phyloP scores from a whole-genome alignment of 306 rosid genomes.

The Vachellia collinsii region DNA sequence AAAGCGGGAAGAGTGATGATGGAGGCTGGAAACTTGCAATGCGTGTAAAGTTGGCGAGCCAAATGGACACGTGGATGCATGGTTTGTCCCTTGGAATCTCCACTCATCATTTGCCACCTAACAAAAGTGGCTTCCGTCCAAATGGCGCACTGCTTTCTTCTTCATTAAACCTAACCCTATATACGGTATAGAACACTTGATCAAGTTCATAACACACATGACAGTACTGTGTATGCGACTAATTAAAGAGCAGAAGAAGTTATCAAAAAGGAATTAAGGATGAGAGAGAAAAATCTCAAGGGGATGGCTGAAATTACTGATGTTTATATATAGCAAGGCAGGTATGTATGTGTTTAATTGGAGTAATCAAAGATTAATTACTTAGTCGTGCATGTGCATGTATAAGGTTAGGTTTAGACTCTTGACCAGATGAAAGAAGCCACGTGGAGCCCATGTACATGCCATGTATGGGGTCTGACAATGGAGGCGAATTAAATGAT shows the following conservation, averaged over 20 bases:
- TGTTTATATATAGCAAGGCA: not conserved
- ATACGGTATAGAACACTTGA: no score
- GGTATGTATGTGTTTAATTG: no score
- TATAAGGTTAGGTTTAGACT: not conserved
- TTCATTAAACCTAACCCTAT: no score
- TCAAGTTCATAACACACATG: no score
- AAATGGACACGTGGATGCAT: slow-evolving; percentile 16
- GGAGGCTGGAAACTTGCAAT: slow-evolving; percentile 1
- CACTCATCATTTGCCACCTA: not conserved
- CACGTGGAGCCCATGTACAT: not conserved
- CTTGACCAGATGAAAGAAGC: not conserved
- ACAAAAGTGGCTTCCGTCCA: no score
- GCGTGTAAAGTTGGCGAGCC: not conserved
- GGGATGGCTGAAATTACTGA: no score
- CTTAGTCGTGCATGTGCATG: not conserved
- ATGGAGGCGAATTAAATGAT: not conserved
- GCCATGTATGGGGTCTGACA: not conserved
- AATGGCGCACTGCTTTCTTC: no score
- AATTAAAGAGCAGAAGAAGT: no score
- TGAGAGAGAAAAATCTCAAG: no score
- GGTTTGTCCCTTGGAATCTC: not conserved
- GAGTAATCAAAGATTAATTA: not conserved
- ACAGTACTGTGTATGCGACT: no score
- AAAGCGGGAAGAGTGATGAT: not conserved
- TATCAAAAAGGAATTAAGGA: no score